Percentiles rank a stretch among this genome's conserved stretches.
phyloP scores from a whole-genome alignment of 2,329 filamentous ascomycete genomes.

The Verticillium longisporum region DNA sequence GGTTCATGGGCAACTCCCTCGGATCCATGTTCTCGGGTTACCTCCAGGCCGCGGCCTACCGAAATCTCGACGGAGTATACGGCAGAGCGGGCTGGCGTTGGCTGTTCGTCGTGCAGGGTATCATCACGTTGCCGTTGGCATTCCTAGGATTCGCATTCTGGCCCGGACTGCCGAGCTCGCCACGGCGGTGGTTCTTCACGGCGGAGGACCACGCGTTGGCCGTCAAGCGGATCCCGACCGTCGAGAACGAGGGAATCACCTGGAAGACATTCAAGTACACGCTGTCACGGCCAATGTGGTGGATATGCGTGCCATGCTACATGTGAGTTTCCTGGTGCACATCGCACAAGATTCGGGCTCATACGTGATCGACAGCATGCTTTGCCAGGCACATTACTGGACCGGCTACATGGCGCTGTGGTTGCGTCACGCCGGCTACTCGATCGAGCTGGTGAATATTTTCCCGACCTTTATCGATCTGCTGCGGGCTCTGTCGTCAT shows the following conservation, averaged over 20 bases:
- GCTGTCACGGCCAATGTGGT: conserved; percentile 14
- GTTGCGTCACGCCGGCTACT: conserved; percentile 9
- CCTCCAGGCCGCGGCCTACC: conserved; percentile 8
- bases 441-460: conserved; percentile 10
- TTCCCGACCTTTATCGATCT: conserved; percentile 18
- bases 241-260: conserved; percentile 14
- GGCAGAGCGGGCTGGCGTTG: conserved; percentile 8
- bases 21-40: conserved; percentile 7
- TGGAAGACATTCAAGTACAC: conserved; percentile 16
- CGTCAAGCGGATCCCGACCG: conserved; percentile 5
- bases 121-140: conserved; percentile 7
- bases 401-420: conserved; percentile 13
- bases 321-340: conserved; percentile 3
- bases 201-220: not conserved
- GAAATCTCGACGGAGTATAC: conserved; percentile 7
- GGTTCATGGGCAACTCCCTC: conserved; percentile 31
- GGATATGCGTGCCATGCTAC: conserved; percentile 15
- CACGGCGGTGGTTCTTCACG: not conserved
- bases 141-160: conserved; percentile 4
- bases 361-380: conserved; percentile 4
- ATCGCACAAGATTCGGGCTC: not conserved
- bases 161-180: not conserved
- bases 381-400: conserved; percentile 17
- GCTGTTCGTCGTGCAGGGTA: conserved; percentile 9
- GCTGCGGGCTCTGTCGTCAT: conserved; percentile 17